A percentile compares a stretch with the other conserved stretches of the same genome.
Evolutionary conservation across 495 filamentous ascomycete genomes (phyloP).

Genomic region (Aspergillus olivimuriae): DNA sequence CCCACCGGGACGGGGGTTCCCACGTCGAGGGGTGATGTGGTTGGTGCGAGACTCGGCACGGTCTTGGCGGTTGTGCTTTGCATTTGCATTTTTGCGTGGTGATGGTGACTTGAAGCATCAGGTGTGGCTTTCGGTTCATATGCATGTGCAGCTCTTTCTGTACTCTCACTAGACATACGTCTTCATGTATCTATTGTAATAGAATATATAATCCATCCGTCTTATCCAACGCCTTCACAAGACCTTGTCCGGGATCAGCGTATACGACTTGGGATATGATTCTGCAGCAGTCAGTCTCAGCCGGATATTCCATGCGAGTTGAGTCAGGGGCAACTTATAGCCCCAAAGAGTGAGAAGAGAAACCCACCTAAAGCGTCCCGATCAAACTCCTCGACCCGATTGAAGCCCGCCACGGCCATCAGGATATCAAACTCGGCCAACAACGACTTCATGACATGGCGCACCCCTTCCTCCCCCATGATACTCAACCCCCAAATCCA

Average conservation of each 20-base stretch:
- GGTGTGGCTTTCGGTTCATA: too few species aligned
- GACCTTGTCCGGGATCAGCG: conserved; percentile 35
- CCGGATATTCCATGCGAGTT: neutral
- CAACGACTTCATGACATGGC: conserved; percentile 59
- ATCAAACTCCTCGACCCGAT: conserved; percentile 47
- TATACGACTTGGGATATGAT: conserved; percentile 37
- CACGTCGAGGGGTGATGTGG: too few species aligned
- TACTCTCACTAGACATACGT: too few species aligned
- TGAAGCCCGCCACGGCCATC: conserved; percentile 59
- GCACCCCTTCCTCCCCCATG: conserved; percentile 53
- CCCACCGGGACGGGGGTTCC: too few species aligned
- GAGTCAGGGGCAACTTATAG: too few species aligned
- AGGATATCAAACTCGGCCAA: conserved; percentile 62
- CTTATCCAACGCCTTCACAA: too few species aligned
- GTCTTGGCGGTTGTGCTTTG: too few species aligned
- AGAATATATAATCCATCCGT: neutral
- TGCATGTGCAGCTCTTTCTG: too few species aligned
- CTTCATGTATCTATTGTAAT: neutral
- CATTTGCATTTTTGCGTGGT: too few species aligned
- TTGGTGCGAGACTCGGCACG: too few species aligned
- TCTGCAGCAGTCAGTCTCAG: conserved; percentile 20
- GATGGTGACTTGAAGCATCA: too few species aligned
- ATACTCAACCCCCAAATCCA: conserved; percentile 59
- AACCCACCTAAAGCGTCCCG: conserved; percentile 28
- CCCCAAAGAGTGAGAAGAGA: too few species aligned